Base-by-base conservation (phyloP, 768 basidiomycete species). In the Xerocomellus amylosporus region DNA sequence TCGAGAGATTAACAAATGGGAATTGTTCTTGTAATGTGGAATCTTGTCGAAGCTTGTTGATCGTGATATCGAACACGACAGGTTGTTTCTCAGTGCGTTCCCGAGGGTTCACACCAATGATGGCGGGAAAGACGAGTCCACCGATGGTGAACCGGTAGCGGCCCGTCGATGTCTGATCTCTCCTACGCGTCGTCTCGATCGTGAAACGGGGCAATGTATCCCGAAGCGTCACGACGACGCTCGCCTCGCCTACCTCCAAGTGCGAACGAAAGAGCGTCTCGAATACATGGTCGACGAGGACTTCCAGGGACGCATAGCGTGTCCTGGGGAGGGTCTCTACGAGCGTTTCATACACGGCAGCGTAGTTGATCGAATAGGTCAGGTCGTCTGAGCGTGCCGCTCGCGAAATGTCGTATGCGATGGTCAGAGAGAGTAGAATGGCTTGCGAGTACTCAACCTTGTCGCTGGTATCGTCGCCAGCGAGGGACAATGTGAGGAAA, bases 11-110 rank as follows among this genome's bases (percentile, higher is more conserved):
- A 0, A 38, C 3, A 50, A 68, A 64, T 10, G 61, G 58, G 40
- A 68, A 63, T 0, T 4, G 24, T 6, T 26, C 49, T 8, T 30
- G 39, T 2, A 14, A 10, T 5, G 4, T n/a, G 20, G 36, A 19
- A 2, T 13, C 24, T 5, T 24, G 41, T 10, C 13, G 47, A 14
- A 49, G 46, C 19, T 30, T 8, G 30, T 51, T 54, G 8, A 83
- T 42, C 12, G 72, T 72, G 24, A 90, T 58, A 57, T 84, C 78
- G 53, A 83, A 64, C 17, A 76, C 70, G 15, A 92, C 77, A 30
- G 78, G 65, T 64, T 93, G 91, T 60, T 78, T 78, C 62, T 85
- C 80, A 30, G 72, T 59, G 31, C 89, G 76, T 67, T 93, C 92
- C 54, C 76, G 78, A 6, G 78, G 74, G 58, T 88, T 81, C 37